Evolutionary conservation across 1,284 basidiomycete genomes (phyloP).

Genomic region (Polyporus tsugae): DNA sequence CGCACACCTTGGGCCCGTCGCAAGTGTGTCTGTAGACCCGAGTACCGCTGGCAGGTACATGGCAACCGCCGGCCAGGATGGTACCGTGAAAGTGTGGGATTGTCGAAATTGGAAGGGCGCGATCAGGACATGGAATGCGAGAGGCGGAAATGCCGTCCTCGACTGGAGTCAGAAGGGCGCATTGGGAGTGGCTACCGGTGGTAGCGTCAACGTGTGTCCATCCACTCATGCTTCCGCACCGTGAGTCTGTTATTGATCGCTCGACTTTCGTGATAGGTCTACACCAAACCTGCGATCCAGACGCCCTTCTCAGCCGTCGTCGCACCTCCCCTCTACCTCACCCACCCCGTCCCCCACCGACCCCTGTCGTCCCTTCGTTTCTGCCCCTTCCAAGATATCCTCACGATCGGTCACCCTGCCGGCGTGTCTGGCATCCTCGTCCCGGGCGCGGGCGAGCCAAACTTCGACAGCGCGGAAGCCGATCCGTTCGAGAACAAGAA

Average conservation of each 20-base stretch:
- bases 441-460: slow-evolving; percentile 93
- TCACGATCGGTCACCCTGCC: slow-evolving; percentile 77
- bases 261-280: slow-evolving; percentile 55
- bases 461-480: slow-evolving; percentile 93
- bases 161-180: slow-evolving; percentile 88
- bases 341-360: slow-evolving; percentile 78
- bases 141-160: slow-evolving; percentile 68
- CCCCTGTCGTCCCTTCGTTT: slow-evolving; percentile 78
- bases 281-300: slow-evolving; percentile 73
- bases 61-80: slow-evolving; percentile 90
- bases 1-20: slow-evolving; percentile 91
- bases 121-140: slow-evolving; percentile 81
- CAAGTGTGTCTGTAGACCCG: slow-evolving; percentile 85
- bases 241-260: background rate
- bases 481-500: slow-evolving; percentile 94
- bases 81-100: slow-evolving; percentile 95
- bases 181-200: slow-evolving; percentile 85
- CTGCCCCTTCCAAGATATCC: slow-evolving; percentile 93
- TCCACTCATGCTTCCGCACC: slow-evolving; percentile 1
- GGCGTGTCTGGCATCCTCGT: slow-evolving; percentile 90
- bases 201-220: slow-evolving; percentile 77
- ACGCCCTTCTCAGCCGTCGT: slow-evolving; percentile 56
- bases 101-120: slow-evolving; percentile 93
- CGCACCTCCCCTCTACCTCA: slow-evolving; percentile 86
- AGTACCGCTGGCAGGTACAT: slow-evolving; percentile 88